Percentiles rank a stretch among this genome's conserved stretches.
These are phyloP conservation scores for Anacardium occidentale DNA, from an alignment of 345 rosid genomes.

Conservation along the genomic window DNA sequence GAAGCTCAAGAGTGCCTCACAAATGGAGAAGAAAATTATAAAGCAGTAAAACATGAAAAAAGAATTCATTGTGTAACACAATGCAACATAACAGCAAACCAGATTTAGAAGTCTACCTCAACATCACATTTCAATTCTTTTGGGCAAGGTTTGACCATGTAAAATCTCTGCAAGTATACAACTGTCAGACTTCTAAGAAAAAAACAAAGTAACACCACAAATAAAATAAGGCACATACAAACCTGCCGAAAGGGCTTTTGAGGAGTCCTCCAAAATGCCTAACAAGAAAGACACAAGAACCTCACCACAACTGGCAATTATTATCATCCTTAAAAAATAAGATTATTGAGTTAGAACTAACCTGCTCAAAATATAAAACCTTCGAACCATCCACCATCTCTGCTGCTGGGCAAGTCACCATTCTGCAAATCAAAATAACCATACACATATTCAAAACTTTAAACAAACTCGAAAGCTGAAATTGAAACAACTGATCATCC, in stretches of 20 bases:
- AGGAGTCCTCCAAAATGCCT: constrained; percentile 94
- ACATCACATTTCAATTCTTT: constrained; percentile 92
- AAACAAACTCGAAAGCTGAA: background rate
- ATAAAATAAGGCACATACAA: background rate
- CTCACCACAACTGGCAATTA: background rate
- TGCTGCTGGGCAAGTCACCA: constrained; percentile 78
- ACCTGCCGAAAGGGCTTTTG: constrained; percentile 95
- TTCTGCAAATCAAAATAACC: constrained; percentile 41
- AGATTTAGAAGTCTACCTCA: constrained; percentile 53
- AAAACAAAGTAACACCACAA: background rate
- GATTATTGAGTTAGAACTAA: constrained; percentile 24
- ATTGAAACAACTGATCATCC: background rate
- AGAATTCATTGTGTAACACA: background rate
- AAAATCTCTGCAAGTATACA: constrained; percentile 60
- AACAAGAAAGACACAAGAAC: background rate
- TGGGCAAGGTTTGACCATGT: constrained; percentile 89
- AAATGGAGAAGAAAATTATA: background rate
- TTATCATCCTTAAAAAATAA: background rate
- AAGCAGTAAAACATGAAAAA: background rate
- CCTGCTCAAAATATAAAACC: constrained; percentile 77
- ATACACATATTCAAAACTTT: background rate
- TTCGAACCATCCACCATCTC: constrained; percentile 91
- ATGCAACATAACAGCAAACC: constrained; percentile 4
- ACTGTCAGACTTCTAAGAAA: constrained; percentile 16
- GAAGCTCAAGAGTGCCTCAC: background rate